phyloP scores from a whole-genome alignment of 2,329 filamentous ascomycete species.

The Sclerotinia subarctica region DNA sequence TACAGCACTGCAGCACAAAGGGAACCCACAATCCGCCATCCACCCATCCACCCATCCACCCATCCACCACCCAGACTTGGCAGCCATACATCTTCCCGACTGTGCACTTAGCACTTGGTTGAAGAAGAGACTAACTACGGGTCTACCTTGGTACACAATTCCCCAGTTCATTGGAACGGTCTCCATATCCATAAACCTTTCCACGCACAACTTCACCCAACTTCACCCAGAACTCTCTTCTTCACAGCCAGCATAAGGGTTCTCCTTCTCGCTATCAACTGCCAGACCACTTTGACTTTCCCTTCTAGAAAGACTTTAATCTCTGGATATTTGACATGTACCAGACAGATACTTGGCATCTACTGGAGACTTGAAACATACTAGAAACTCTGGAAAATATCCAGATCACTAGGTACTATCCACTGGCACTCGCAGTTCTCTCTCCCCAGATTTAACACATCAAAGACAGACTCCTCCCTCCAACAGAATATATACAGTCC shows the following conservation, averaged over 20 bases:
- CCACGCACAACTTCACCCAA: background rate
- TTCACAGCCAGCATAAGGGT: background rate
- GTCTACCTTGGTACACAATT: background rate
- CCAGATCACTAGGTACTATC: background rate
- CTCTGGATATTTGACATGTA: background rate
- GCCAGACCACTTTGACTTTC: background rate
- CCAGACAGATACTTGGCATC: background rate
- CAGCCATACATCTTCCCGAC: constrained; percentile 15
- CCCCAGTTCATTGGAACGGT: background rate
- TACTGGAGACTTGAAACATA: background rate
- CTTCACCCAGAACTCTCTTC: background rate
- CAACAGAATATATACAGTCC: background rate
- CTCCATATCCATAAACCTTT: background rate
- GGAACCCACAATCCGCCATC: constrained; percentile 15
- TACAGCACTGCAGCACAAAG: background rate
- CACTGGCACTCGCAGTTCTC: background rate
- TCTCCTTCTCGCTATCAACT: background rate
- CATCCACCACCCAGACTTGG: background rate
- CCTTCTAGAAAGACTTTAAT: background rate
- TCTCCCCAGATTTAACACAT: background rate
- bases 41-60: constrained; percentile 1
- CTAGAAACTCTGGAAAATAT: background rate
- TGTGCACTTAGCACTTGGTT: background rate
- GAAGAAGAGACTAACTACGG: background rate
- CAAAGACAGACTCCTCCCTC: background rate